A percentile compares a stretch with the other conserved stretches of the same genome.
phyloP scores from a whole-genome alignment of 2,329 filamentous ascomycete species.

The Sphaerulina populicola region DNA sequence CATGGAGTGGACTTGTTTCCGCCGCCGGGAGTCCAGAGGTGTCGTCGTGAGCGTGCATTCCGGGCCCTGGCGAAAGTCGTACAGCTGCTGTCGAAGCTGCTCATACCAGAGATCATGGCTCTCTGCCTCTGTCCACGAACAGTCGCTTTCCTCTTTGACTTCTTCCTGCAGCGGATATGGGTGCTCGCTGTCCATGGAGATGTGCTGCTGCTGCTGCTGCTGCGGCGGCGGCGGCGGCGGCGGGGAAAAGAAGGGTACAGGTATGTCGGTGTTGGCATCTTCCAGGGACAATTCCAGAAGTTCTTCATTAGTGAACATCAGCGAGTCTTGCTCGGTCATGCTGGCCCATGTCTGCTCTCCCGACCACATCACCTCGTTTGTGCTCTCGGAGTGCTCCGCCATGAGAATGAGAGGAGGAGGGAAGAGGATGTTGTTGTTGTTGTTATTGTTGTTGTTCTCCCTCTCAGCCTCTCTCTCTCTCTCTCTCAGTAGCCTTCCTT shows the following conservation, averaged over 20 bases:
- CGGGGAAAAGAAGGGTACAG: neutral
- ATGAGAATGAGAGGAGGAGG: too few species aligned
- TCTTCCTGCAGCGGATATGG: neutral
- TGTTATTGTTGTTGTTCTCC: too few species aligned
- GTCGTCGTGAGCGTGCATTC: constrained; percentile 6
- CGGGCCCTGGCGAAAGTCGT: constrained; percentile 6
- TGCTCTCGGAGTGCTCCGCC: neutral
- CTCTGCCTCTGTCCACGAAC: constrained; percentile 13
- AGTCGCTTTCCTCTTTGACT: constrained; percentile 9
- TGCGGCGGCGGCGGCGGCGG: too few species aligned
- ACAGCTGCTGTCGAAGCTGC: constrained; percentile 5
- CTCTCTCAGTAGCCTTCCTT: too few species aligned
- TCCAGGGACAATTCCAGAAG: constrained; percentile 3
- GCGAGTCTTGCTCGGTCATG: neutral
- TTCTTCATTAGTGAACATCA: constrained; percentile 3
- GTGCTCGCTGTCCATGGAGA: neutral
- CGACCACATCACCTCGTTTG: neutral
- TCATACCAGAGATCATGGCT: constrained; percentile 11
- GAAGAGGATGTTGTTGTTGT: too few species aligned
- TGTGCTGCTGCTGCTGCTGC: too few species aligned
- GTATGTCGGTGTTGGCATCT: neutral
- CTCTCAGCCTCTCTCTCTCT: too few species aligned
- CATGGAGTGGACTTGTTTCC: constrained; percentile 13
- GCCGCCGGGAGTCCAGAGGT: constrained; percentile 4
- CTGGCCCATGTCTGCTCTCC: constrained; percentile 1